These are phyloP conservation scores for Hericium alpestre DNA, from an alignment of 768 basidiomycete species.

Conservation along the genomic window DNA sequence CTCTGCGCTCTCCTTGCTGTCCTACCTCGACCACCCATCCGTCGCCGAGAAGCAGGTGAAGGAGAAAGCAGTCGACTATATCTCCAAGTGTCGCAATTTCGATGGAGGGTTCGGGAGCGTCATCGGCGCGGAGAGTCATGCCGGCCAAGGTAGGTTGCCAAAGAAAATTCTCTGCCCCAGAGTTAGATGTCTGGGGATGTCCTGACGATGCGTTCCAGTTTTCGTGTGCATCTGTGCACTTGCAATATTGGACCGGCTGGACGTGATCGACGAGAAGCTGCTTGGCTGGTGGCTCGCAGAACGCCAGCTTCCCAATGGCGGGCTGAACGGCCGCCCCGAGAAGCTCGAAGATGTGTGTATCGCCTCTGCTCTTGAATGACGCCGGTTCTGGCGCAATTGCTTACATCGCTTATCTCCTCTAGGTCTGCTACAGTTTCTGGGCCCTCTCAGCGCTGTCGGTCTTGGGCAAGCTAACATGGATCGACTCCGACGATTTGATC, in stretches of 20 bases:
- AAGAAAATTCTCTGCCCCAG: neutral
- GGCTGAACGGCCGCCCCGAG: conserved; percentile 94
- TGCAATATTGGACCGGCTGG: conserved; percentile 76
- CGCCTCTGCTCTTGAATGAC: neutral
- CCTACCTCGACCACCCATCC: conserved; percentile 44
- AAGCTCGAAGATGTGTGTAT: conserved; percentile 85
- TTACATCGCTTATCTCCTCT: neutral
- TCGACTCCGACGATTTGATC: conserved; percentile 68
- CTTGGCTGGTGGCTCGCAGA: conserved; percentile 92
- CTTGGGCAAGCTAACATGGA: conserved; percentile 74
- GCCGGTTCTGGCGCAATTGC: neutral
- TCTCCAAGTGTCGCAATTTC: conserved; percentile 77
- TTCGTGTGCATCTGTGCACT: conserved; percentile 84
- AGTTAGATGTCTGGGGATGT: neutral
- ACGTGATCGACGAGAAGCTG: conserved; percentile 68
- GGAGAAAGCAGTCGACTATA: conserved; percentile 60
- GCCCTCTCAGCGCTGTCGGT: conserved; percentile 84
- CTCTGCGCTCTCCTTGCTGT: conserved; percentile 71
- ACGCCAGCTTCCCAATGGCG: conserved; percentile 85
- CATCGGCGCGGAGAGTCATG: conserved; percentile 87
- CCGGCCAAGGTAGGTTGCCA: conserved; percentile 60
- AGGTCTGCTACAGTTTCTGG: conserved; percentile 99
- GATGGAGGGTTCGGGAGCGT: conserved; percentile 88
- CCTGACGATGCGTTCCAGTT: conserved; percentile 35
- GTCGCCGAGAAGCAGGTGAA: conserved; percentile 33